Evolutionary conservation across 139 green algal species (phyloP), one percentile per base, ranked within the genome.

Genomic region (Edaphochlamys debaryana): DNA sequence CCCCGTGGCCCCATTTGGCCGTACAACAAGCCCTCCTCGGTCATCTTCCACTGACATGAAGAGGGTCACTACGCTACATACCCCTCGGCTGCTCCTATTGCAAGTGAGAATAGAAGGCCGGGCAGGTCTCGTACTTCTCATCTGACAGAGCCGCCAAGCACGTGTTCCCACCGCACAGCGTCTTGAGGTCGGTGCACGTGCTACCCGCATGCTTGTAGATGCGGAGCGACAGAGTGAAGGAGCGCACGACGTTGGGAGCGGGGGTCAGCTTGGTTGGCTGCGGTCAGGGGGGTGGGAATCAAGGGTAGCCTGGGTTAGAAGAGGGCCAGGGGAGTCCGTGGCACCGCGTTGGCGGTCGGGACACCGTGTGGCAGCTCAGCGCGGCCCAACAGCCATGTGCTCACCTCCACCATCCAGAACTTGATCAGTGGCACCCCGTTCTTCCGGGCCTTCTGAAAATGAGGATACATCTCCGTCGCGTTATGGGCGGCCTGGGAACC

Each of bases 121-220:
- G 66, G 66, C 66, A 71, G 37, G 22, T 71, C 37, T 71, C 37
- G 36, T 71, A 71, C 66, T 71, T 37, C 66, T 71, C 66, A n/a
- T 71, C 66, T 15, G 32, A 48, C 29, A 71, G 66, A 9, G 66
- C 37, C 37, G 50, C 66, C 66, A 71, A 52, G 66, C 66, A 71
- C 32, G 36, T 71, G 66, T 71, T 25, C 7, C 66, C 66, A 20
- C 66, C 66, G 36, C 66, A 71, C 66, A 71, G 36, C 5, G 66
- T 71, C 9, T 30, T 19, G 8, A 71, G 34, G 66, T 71, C 37
- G 19, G 48, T 25, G 66, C 66, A 71, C 36, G 23, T 69, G 27
- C 34, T 66, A 25, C 34, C 58, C 8, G 58, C 17, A 4, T 27
- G 58, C 58, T 66, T 40, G 37, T 71, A 52, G 36, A 71, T 48